Percentiles rank a stretch among this genome's conserved stretches.
Evolutionary conservation across 352 stramenopile species (phyloP).

Genomic region (Phytophthora pinifolia): DNA sequence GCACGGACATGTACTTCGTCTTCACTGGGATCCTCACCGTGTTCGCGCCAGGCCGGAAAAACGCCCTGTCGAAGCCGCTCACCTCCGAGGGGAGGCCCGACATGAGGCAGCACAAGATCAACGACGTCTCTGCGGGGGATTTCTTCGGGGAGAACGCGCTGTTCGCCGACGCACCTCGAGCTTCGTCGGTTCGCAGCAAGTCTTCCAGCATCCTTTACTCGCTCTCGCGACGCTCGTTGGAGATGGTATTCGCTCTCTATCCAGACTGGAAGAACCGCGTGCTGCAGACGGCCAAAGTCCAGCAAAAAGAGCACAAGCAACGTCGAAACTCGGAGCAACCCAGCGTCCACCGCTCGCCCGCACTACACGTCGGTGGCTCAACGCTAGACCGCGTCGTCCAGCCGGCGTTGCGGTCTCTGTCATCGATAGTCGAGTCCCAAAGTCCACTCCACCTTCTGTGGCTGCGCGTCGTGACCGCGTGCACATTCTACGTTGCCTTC

Average conservation of each 20-base stretch:
- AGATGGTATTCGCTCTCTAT: constrained; percentile 55
- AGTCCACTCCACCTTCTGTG: constrained; percentile 43
- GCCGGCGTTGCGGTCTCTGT: constrained; percentile 3
- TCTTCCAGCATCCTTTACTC: constrained; percentile 56
- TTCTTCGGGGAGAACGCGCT: constrained; percentile 58
- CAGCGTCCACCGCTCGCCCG: constrained; percentile 1
- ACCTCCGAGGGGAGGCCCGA: not conserved
- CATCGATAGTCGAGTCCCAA: constrained; percentile 37
- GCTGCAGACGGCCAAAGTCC: constrained; percentile 44
- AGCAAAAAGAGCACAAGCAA: constrained; percentile 29
- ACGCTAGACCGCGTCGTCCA: not conserved
- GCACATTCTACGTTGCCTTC: constrained; percentile 44
- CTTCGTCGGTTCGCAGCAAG: constrained; percentile 36
- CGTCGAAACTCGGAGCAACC: not conserved
- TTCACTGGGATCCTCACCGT: constrained; percentile 41
- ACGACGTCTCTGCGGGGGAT: constrained; percentile 38
- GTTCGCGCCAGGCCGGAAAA: constrained; percentile 5
- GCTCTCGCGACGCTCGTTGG: constrained; percentile 42
- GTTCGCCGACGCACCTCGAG: constrained; percentile 42
- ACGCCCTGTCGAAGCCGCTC: not conserved
- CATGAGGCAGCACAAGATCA: constrained; percentile 29
- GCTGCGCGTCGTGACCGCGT: constrained; percentile 37
- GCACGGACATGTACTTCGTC: constrained; percentile 60
- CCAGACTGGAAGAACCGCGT: constrained; percentile 54
- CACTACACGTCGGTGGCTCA: not conserved